Percentiles rank a stretch among this genome's conserved stretches.
Conservation (phyloP, 148 eudicot genomes). For the Vaccinium corymbosum region DNA sequence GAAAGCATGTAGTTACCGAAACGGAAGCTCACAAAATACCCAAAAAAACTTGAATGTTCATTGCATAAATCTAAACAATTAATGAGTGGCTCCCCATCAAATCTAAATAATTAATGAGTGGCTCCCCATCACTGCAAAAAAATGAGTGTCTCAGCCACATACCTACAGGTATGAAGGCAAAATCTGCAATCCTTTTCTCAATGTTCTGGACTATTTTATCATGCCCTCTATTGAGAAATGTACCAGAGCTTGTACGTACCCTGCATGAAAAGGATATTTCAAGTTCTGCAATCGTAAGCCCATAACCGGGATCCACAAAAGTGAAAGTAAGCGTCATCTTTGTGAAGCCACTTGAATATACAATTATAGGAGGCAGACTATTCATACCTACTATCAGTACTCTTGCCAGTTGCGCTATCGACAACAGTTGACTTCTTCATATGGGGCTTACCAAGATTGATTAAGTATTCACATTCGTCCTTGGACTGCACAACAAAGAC, state of each 20-base stretch:
- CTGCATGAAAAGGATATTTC: slow-evolving; percentile 31
- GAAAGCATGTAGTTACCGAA: not conserved
- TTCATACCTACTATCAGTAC: slow-evolving; percentile 81
- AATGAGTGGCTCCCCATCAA: not conserved
- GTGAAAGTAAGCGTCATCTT: slow-evolving; percentile 4
- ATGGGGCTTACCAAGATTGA: slow-evolving; percentile 78
- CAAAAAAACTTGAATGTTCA: not conserved
- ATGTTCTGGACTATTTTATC: slow-evolving; percentile 62
- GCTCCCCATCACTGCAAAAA: not conserved
- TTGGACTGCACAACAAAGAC: slow-evolving; percentile 46
- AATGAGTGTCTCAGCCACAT: slow-evolving; percentile 24
- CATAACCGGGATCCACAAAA: not conserved
- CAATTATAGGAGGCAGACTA: slow-evolving; percentile 10
- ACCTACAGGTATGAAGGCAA: slow-evolving; percentile 85
- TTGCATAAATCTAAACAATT: not conserved
- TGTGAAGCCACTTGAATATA: slow-evolving; percentile 5
- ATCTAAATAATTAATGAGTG: not conserved
- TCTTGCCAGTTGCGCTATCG: slow-evolving; percentile 75
- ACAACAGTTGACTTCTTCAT: slow-evolving; percentile 91
- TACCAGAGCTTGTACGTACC: slow-evolving; percentile 94
- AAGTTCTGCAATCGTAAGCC: not conserved
- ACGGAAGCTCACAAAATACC: not conserved
- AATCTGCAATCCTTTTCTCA: slow-evolving; percentile 92
- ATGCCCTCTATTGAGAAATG: slow-evolving; percentile 74
- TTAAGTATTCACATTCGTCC: slow-evolving; percentile 85